These are phyloP conservation scores for Phytophthora cactorum DNA, from an alignment of 352 stramenopile genomes.

Conservation along the genomic window DNA sequence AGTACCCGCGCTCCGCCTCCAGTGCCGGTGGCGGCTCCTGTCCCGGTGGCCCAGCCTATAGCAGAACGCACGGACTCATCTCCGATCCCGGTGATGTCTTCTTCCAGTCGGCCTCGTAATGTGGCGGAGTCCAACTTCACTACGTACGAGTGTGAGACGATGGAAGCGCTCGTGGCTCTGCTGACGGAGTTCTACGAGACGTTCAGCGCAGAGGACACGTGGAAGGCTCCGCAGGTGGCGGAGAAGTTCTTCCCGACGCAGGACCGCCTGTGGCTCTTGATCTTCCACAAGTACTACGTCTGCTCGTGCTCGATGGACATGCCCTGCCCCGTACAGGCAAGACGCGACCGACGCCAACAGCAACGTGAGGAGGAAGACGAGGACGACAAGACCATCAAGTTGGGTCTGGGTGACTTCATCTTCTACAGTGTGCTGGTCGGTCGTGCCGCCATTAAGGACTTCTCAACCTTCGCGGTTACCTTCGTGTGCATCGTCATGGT, in stretches of 20 bases:
- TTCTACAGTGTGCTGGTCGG: slow-evolving; percentile 99
- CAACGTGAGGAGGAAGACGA: slow-evolving; percentile 66
- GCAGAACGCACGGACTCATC: slow-evolving; percentile 35
- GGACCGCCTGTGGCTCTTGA: slow-evolving; percentile 79
- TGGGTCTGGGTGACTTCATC: slow-evolving; percentile 98
- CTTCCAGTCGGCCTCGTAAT: slow-evolving; percentile 57
- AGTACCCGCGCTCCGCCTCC: slow-evolving; percentile 18
- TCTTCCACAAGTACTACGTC: slow-evolving; percentile 89
- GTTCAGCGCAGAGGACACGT: slow-evolving; percentile 82
- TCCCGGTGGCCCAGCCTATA: slow-evolving; percentile 25
- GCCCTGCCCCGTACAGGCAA: slow-evolving; percentile 71
- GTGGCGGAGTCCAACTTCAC: slow-evolving; percentile 79
- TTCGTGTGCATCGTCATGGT: slow-evolving; percentile 95
- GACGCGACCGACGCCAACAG: slow-evolving; percentile 58
- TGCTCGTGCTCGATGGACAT: slow-evolving; percentile 86
- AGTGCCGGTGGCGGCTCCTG: slow-evolving; percentile 9
- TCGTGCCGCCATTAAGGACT: slow-evolving; percentile 95
- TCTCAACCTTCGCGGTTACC: slow-evolving; percentile 94
- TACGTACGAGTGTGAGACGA: slow-evolving; percentile 79
- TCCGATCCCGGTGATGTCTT: slow-evolving; percentile 37
- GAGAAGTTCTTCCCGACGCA: slow-evolving; percentile 86
- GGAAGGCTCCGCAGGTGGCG: slow-evolving; percentile 80
- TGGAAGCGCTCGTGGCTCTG: slow-evolving; percentile 72
- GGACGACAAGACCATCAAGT: slow-evolving; percentile 91
- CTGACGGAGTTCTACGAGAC: slow-evolving; percentile 74